phyloP scores from a whole-genome alignment of 169 alveolate genomes.

The Perkinsus chesapeaki region DNA sequence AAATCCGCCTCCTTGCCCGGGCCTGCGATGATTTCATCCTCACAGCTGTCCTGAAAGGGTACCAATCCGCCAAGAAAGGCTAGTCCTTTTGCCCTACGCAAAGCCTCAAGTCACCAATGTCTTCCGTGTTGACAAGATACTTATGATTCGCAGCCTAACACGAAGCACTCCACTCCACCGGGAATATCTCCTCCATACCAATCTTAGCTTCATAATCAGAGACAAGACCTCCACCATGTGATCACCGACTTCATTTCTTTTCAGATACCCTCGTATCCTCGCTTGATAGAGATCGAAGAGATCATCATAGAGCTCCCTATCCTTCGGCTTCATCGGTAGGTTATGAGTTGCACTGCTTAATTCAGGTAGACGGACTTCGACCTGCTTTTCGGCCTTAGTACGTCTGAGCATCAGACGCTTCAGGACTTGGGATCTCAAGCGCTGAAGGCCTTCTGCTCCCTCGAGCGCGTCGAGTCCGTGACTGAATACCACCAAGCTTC shows the following conservation, averaged over 20 bases:
- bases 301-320: not conserved
- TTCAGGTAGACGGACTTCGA: slow-evolving; percentile 30
- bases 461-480: slow-evolving; percentile 27
- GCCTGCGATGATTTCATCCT: not conserved
- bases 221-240: not conserved
- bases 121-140: not conserved
- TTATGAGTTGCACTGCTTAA: not conserved
- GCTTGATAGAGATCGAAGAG: not conserved
- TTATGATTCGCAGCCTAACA: not conserved
- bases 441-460: slow-evolving; percentile 24
- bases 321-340: not conserved
- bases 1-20: not conserved
- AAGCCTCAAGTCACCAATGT: not conserved
- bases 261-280: not conserved
- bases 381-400: slow-evolving; percentile 32
- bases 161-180: not conserved
- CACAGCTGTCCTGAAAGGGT: not conserved
- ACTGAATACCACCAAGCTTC: not conserved
- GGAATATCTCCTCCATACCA: not conserved
- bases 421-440: slow-evolving; percentile 21
- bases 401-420: slow-evolving; percentile 28
- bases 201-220: not conserved
- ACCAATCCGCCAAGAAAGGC: not conserved
- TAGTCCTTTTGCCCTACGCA: not conserved
- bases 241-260: not conserved